Conservation (phyloP, 164 flowering plant species). For the Malania oleifera region DNA sequence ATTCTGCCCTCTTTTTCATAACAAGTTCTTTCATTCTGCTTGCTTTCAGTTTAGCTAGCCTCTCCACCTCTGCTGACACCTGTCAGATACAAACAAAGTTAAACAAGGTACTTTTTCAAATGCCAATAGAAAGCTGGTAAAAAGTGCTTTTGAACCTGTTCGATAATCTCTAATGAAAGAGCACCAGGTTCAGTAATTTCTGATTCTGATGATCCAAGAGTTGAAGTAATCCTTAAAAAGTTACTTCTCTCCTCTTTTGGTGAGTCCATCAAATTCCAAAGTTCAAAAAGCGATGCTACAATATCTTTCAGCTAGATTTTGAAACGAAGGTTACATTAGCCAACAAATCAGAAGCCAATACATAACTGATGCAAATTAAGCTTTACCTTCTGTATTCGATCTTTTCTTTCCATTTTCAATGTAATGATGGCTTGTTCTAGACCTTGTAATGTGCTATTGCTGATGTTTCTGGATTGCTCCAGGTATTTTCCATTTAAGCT, state of each 20-base stretch:
- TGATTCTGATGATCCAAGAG: constrained; percentile 45
- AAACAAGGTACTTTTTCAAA: neutral
- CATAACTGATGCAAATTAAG: neutral
- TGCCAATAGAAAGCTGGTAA: neutral
- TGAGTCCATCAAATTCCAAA: constrained; percentile 92
- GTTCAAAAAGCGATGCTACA: constrained; percentile 49
- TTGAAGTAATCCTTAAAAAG: constrained; percentile 37
- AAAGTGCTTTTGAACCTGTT: constrained; percentile 45
- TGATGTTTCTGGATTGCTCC: constrained; percentile 70
- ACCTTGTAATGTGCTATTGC: constrained; percentile 65
- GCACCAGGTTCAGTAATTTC: constrained; percentile 54
- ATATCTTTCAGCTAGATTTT: constrained; percentile 62
- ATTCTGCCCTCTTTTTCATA: constrained; percentile 70
- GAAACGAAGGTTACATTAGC: neutral
- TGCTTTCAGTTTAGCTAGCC: constrained; percentile 75
- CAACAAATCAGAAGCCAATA: neutral
- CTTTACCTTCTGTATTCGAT: constrained; percentile 66
- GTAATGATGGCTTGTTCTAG: constrained; percentile 54
- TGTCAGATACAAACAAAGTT: constrained; percentile 22
- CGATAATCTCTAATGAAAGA: constrained; percentile 66
- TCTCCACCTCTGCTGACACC: constrained; percentile 77
- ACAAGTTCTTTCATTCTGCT: constrained; percentile 94
- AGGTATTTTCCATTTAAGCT: constrained; percentile 50
- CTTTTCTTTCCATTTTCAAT: constrained; percentile 60
- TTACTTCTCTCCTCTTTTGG: constrained; percentile 49